These are phyloP conservation scores for Boechera stricta DNA, from an alignment of 345 rosid genomes.

Conservation along the genomic window DNA sequence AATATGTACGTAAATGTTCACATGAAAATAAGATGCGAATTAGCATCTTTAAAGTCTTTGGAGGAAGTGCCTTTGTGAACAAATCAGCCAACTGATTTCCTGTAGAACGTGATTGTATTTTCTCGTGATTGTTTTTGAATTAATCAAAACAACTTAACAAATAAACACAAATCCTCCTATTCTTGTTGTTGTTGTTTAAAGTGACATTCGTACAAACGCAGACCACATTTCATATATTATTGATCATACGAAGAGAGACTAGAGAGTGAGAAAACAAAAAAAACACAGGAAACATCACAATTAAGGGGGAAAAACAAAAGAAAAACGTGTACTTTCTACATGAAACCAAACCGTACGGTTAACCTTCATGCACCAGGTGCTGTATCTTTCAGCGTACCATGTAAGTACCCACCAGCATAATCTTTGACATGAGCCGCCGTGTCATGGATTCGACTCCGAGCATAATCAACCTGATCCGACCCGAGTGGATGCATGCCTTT, in stretches of 20 bases:
- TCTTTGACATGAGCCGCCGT: constrained; percentile 86
- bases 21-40: too few relatives aligned
- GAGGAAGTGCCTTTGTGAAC: too few relatives aligned
- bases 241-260: constrained; percentile 12
- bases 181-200: background rate
- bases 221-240: constrained; percentile 7
- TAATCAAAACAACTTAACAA: background rate
- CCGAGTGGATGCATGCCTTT: constrained; percentile 77
- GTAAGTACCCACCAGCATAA: constrained; percentile 78
- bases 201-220: constrained; percentile 6
- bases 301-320: background rate
- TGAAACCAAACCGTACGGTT: constrained; percentile 2
- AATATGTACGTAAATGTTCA: too few relatives aligned
- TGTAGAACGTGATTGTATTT: too few relatives aligned
- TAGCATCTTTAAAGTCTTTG: too few relatives aligned
- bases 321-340: background rate
- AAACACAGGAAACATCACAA: constrained; percentile 1
- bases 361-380: constrained; percentile 85
- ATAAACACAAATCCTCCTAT: background rate
- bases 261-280: background rate
- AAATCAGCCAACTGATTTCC: too few relatives aligned
- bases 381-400: constrained; percentile 84
- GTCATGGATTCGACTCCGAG: constrained; percentile 72
- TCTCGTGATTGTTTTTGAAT: background rate
- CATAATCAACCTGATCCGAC: constrained; percentile 69